Evolutionary conservation across 805 yeast genomes (phyloP).

Genomic region (Candida ipomoeae): DNA sequence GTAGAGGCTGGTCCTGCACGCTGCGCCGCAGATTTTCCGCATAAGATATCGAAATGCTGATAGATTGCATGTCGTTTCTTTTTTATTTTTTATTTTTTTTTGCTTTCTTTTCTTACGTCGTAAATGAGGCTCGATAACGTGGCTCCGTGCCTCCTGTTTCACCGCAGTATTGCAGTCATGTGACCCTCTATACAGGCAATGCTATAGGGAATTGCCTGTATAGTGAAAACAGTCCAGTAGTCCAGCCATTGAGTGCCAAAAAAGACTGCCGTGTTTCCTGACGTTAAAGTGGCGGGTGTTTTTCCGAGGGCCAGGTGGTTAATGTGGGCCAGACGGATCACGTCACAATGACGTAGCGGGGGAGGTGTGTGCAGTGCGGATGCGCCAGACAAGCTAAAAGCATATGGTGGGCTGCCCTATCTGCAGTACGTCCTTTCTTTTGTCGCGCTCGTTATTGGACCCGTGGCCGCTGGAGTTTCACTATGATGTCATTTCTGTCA

Average conservation of each 20-base stretch:
- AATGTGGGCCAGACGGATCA: not conserved
- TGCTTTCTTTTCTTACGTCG: not conserved
- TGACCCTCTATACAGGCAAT: too few relatives aligned
- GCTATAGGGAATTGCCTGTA: too few relatives aligned
- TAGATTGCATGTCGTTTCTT: not conserved
- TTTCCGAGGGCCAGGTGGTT: not conserved
- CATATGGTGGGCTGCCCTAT: not conserved
- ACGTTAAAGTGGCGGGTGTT: not conserved
- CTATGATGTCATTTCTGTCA: slow-evolving; percentile 2
- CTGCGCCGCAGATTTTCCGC: slow-evolving; percentile 5
- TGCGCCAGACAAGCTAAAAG: not conserved
- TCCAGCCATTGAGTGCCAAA: too few relatives aligned
- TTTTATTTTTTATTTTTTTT: not conserved
- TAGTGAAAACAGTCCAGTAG: too few relatives aligned
- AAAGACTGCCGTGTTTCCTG: too few relatives aligned
- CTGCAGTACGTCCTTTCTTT: slow-evolving; percentile 3
- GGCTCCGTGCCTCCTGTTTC: not conserved
- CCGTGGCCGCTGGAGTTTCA: not conserved
- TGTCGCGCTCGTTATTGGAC: slow-evolving; percentile 3
- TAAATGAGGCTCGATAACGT: not conserved
- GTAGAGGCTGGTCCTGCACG: not conserved
- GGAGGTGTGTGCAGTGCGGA: not conserved
- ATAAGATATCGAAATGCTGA: not conserved
- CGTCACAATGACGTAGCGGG: slow-evolving; percentile 5
- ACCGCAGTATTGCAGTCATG: too few relatives aligned